These are phyloP conservation scores for Fraxinus floribunda DNA, from an alignment of 305 asterid genomes.

Conservation along the genomic window DNA sequence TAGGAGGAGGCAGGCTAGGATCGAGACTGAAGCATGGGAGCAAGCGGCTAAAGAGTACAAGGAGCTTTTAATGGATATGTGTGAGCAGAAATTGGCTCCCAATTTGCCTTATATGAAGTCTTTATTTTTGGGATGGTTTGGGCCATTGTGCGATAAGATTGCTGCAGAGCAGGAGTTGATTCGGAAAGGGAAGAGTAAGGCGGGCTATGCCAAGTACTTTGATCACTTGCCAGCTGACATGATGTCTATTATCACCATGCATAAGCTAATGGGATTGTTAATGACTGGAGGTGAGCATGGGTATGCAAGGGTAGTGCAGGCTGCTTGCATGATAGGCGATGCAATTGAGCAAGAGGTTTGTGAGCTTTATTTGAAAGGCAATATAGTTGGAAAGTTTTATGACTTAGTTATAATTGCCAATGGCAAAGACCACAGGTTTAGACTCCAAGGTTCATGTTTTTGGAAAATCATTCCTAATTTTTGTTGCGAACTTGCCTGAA, in stretches of 20 bases:
- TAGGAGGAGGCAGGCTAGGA: slow-evolving; percentile 70
- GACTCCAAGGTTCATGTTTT: background rate
- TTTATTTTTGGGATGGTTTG: slow-evolving; percentile 94
- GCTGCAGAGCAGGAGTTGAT: slow-evolving; percentile 67
- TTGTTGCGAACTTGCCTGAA: slow-evolving; percentile 2
- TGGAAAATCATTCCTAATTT: background rate
- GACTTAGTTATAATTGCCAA: background rate
- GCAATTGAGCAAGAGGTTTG: slow-evolving; percentile 94
- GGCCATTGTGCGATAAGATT: slow-evolving; percentile 73
- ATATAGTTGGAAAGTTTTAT: background rate
- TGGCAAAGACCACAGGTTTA: background rate
- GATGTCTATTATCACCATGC: slow-evolving; percentile 96
- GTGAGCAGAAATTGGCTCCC: slow-evolving; percentile 88
- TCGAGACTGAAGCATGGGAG: slow-evolving; percentile 94
- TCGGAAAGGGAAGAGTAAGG: slow-evolving; percentile 57
- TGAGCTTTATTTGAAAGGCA: slow-evolving; percentile 15
- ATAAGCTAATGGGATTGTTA: slow-evolving; percentile 71
- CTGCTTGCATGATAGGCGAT: slow-evolving; percentile 76
- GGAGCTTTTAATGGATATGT: slow-evolving; percentile 43
- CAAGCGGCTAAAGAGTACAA: slow-evolving; percentile 76
- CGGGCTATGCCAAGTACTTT: slow-evolving; percentile 55
- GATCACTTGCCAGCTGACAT: slow-evolving; percentile 80
- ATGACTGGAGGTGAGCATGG: slow-evolving; percentile 85
- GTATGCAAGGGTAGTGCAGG: slow-evolving; percentile 61
- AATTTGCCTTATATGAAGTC: slow-evolving; percentile 92